Percentiles rank a stretch among this genome's conserved stretches.
These are phyloP conservation scores for Tausonia pullulans DNA, from an alignment of 1,284 basidiomycete genomes.

Conservation along the genomic window DNA sequence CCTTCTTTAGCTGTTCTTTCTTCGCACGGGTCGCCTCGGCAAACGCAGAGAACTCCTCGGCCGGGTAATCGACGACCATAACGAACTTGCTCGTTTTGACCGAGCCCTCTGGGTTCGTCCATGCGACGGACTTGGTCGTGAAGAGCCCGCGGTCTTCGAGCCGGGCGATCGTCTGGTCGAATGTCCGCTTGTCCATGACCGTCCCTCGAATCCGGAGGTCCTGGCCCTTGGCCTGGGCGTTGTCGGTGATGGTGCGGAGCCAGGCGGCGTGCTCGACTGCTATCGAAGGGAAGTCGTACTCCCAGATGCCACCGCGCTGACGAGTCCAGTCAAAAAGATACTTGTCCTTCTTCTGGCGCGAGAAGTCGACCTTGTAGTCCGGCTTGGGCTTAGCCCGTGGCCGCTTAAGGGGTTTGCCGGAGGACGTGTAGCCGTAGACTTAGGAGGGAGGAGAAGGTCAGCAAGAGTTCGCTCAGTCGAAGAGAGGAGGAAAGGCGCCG, in stretches of 20 bases:
- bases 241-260: neutral
- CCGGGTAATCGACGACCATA: neutral
- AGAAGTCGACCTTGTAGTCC: neutral
- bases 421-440: neutral
- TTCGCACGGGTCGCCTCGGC: neutral
- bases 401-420: neutral
- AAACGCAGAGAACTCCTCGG: neutral
- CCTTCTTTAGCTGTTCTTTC: neutral
- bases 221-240: neutral
- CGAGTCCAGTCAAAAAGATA: conserved; percentile 6
- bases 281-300: neutral
- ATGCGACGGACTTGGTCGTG: neutral
- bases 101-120: neutral
- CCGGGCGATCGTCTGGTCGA: neutral
- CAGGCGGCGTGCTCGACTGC: neutral
- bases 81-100: conserved; percentile 7
- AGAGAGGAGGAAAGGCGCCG: no score
- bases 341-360: conserved; percentile 4
- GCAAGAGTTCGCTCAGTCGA: no score
- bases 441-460: neutral
- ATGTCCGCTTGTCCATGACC: conserved; percentile 6
- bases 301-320: neutral
- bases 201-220: neutral
- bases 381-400: neutral
- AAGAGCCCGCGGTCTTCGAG: neutral